Base-by-base conservation (phyloP, 75 land plant genomes). In the Cunninghamia lanceolata region DNA sequence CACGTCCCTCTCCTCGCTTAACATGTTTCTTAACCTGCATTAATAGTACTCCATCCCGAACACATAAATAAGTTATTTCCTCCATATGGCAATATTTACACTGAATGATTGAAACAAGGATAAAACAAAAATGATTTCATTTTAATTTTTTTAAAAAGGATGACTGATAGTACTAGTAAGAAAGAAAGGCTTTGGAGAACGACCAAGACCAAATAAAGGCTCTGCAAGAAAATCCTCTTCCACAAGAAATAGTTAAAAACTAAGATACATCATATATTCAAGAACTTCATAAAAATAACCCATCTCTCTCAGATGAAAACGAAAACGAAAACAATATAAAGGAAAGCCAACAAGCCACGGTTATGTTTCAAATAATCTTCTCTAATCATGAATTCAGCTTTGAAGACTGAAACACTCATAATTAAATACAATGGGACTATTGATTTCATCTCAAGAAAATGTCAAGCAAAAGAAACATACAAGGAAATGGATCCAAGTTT, bases 21-120 rank as follows among this genome's bases (percentile, higher is more conserved):
- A 98, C 89, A 87, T 97, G 99, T 85, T 97, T 97, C 88, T 98
- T 98, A 43, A 97, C 99, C 99, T 98, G 96, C 66, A 89, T 77
- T 15, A 46, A 68, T 47, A 66, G 83, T 47, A 77, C 46, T 76
- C 77, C 54, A 78, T 50, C 82, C 36, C 77, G 10, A 16, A 34
- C 35, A 80, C 25, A 32, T 39, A 39, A 14, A 87, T 80, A 45
- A 80, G 46, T 32, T 80, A 15, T 52, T 43, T 25, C 43, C 14
- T n/a, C 28, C 50, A 45, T 4, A 42, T 28, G 32, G 50, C 40
- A 45, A 80, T 80, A 30, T n/a, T 80, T 45, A 80, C 52, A 80
- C 11, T 45, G 9, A 40, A 38, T 77, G 46, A 76, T 76, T 76
- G 43, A 36, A 76, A 76, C 42, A 76, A 39, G 3, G 1, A 76